Base-by-base conservation (phyloP, 345 rosid genomes). In the Punica granatum region DNA sequence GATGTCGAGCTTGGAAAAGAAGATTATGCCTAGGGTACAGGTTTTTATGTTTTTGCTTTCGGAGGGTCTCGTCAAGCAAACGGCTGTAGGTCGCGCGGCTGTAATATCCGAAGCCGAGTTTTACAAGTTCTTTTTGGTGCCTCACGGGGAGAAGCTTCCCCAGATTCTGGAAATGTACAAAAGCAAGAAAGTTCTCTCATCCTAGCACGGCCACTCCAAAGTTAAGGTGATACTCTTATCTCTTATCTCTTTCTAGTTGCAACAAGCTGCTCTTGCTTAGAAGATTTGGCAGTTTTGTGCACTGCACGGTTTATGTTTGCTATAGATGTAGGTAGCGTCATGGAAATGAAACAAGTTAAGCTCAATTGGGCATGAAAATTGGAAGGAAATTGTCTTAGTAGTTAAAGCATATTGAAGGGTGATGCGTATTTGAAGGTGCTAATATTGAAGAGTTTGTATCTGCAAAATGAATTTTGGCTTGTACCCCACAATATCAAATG, bases 1-100 rank as follows among this genome's bases (percentile, higher is more conserved):
- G 11, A n/a, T 59, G 31, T 31, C 60, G 7, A 71, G 74, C 74
- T 37, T 71, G 23, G 69, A 65, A 59, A 71, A 25, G 26, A 71
- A 67, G 64, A 59, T 66, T n/a, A 18, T 59, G 42, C 74, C 74
- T 14, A 71, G 74, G 59, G 26, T 66, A 41, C 18, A 41, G n/a
- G 59, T 71, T 33, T 33, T 71, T 14, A 28, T 21, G 19, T 32
- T 34, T 19, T 69, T 69, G 66, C 42, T 28, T 10, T 30, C 65
- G n/a, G 41, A 61, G 34, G 72, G 66, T 31, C 66, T 60, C 61
- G 43, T 67, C 28, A 67, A 48, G 10, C 23, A 51, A 7, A 32
- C 41, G 14, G 12, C 42, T 13, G 26, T 67, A 36, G 60, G 43
- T 31, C 60, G 36, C 6, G 69, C 69, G 4, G 21, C 30, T 39